Evolutionary conservation across 129 eudicot species (phyloP), one percentile per base, ranked within the genome.

Genomic region (Pseudognaphalium luteoalbum): DNA sequence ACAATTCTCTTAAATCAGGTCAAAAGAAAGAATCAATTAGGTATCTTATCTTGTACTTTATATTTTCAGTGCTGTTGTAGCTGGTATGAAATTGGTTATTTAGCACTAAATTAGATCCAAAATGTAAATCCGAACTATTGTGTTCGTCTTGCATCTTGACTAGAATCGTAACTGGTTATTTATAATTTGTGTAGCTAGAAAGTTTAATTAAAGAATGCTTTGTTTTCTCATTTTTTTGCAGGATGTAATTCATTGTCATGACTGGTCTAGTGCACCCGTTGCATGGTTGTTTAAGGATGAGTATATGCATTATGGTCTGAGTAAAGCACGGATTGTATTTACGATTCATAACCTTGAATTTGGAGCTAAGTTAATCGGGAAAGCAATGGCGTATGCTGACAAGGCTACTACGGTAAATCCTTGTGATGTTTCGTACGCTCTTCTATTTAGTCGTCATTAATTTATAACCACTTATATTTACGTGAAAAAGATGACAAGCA

Each of bases 261-360:
- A 95, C 68, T 95, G 99, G 99, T 89, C 99, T 22, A 95, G 96
- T 89, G 99, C 99, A 83, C 99, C 99, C 3, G 99, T 95, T 81
- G 83, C 99, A 7, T 95, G 99, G 99, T 71, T 95, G 78, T 91
- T 89, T 74, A 95, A 91, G 82, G 97, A 95, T 63, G 86, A 89
- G 11, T 95, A 95, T 58, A 76, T 75, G 86, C 90, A 95, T 73
- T 91, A 91, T 79, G 96, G 99, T 66, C 86, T 95, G 35, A 95
- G 84, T 66, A 95, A 95, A 83, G 85, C 97, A 63, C 89, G 92
- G 35, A 81, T 91, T 73, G 97, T 95, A 80, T 95, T 91, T 78
- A 95, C 97, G 2, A 95, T 95, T 57, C 99, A 95, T 81, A 95
- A 95, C 86, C 99, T 95, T 76, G 99, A 95, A 78, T 95, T 91